Evolutionary conservation across 148 eudicot genomes (phyloP).

Genomic region (Talinum fruticosum): DNA sequence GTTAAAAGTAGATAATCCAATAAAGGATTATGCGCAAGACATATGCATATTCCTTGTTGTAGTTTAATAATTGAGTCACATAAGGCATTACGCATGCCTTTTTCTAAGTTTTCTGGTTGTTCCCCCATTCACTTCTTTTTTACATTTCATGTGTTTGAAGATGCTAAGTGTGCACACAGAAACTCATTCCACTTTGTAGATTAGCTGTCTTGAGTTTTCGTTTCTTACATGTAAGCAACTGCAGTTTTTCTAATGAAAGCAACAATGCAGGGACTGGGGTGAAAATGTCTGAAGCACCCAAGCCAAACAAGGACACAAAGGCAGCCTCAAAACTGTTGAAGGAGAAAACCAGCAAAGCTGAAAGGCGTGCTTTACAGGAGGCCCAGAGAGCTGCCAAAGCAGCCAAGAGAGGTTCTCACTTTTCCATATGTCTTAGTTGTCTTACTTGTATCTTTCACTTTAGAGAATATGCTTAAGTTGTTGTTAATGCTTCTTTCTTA

Average conservation of each 20-base stretch:
- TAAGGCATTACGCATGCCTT: too few species aligned
- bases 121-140: neutral
- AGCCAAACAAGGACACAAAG: slow-evolving; percentile 27
- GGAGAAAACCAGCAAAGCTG: slow-evolving; percentile 79
- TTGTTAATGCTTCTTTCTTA: neutral
- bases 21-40: neutral
- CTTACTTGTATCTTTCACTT: neutral
- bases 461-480: neutral
- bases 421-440: neutral
- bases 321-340: slow-evolving; percentile 49
- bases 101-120: neutral
- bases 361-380: slow-evolving; percentile 89
- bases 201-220: slow-evolving; percentile 1
- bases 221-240: slow-evolving; percentile 5
- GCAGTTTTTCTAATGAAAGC: slow-evolving; percentile 22
- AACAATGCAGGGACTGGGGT: slow-evolving; percentile 40
- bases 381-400: slow-evolving; percentile 94
- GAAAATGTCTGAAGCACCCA: slow-evolving; percentile 16
- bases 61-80: too few species aligned
- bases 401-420: slow-evolving; percentile 48
- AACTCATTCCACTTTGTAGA: neutral
- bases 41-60: neutral
- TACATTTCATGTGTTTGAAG: neutral
- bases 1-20: neutral
- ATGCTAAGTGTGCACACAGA: neutral